Base-by-base conservation (phyloP, 208 protist genomes). In the Entamoeba invadens region DNA sequence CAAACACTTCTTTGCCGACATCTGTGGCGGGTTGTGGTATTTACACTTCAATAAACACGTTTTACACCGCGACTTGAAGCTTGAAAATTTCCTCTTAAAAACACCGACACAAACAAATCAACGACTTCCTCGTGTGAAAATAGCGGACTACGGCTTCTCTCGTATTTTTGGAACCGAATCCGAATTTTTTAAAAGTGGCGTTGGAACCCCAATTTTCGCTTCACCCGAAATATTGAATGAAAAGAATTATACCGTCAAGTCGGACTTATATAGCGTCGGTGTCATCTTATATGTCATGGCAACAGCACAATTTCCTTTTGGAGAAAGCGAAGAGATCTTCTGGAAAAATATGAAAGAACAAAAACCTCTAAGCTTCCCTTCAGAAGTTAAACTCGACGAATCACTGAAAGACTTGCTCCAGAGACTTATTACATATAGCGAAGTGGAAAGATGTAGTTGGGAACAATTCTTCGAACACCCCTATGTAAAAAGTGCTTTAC, bases 221-320 rank as follows among this genome's bases (percentile, higher is more conserved):
- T 92, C 95, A 31, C 95, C 95, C 38, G 95, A 96, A 77, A 14
- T 96, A 14, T 46, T 72, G 31, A n/a, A 45, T 31, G 95, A 92
- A 57, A n/a, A 95, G 50, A 92, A 93, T 2, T 96, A 96, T 93
- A 91, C 94, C 50, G 10, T 93, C 38, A 96, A 93, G 46, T 51
- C 38, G 21, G 95, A 96, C 93, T n/a, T 96, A 25, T 96, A 95
- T 95, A 72, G 93, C 45, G 92, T 96, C 5, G 95, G 95, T 45
- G 94, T 95, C 47, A 92, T 95, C 31, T 51, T 96, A 42, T 96
- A 95, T 92, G 57, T 77, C 25, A 42, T 77, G 38, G 57, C 57
- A n/a, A 77, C 57, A 77, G 38, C 25, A 2, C 57, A 77, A 77
- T 77, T 77, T 77, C 57, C 57, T n/a, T 77, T 77, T 77, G 38